phyloP scores from a whole-genome alignment of 345 rosid species.

The Eucalyptus dawsonii region DNA sequence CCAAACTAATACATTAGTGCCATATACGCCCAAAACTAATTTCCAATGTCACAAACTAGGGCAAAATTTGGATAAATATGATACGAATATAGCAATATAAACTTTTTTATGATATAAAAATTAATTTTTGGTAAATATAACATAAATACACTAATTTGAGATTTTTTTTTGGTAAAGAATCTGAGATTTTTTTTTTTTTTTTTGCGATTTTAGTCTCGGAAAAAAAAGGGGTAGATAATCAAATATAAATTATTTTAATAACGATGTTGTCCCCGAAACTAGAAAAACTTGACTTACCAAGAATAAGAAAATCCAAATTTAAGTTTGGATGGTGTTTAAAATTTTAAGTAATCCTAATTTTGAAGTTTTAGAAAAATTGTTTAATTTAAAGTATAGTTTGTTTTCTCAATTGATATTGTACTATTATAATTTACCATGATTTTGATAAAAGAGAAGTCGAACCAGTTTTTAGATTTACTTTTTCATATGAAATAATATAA shows the following conservation, averaged over 20 bases:
- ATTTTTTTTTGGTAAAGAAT: too few species aligned
- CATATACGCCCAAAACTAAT: background rate
- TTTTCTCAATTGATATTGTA: too few species aligned
- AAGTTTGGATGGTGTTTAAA: background rate
- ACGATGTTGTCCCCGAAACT: background rate
- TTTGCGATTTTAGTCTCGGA: rapidly evolving
- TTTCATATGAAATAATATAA: background rate
- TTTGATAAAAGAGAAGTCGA: background rate
- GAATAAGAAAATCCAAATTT: background rate
- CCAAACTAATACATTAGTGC: background rate
- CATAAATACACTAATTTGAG: background rate
- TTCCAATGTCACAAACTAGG: background rate
- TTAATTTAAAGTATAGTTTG: too few species aligned
- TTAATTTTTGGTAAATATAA: background rate
- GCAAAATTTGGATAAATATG: background rate
- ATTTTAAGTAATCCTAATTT: too few species aligned
- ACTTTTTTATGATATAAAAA: background rate
- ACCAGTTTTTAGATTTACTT: background rate
- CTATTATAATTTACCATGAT: background rate
- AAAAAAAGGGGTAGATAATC: background rate
- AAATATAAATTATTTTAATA: background rate
- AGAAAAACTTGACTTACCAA: background rate
- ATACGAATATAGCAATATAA: background rate
- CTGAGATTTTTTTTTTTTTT: too few species aligned
- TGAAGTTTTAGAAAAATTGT: background rate